A percentile compares a stretch with the other conserved stretches of the same genome.
Conservation (phyloP, 2,329 filamentous ascomycete genomes). For the Alternaria ethzedia region DNA sequence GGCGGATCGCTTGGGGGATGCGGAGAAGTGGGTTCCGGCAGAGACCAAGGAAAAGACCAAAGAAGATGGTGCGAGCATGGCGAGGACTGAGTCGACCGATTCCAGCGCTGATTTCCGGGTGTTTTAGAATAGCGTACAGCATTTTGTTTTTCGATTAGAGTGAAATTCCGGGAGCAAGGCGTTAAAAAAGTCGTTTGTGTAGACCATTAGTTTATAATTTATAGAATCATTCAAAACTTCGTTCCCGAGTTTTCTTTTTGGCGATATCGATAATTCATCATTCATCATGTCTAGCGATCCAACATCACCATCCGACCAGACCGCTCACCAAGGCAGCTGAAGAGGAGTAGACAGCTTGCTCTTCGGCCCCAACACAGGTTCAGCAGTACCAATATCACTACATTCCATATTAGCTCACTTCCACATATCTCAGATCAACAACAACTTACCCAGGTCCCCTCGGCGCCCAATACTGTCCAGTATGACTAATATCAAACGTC, state of each 20-base stretch:
- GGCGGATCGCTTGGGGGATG: slow-evolving; percentile 36
- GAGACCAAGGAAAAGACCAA: not conserved
- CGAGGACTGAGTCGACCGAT: not conserved
- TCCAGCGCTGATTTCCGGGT: not conserved
- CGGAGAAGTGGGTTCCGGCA: slow-evolving; percentile 28
- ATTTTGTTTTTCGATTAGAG: not conserved
- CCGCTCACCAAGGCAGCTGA: slow-evolving; percentile 69
- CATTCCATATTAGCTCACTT: slow-evolving; percentile 10
- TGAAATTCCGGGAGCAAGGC: not conserved
- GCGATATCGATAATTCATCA: not conserved
- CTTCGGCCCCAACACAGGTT: slow-evolving; percentile 64
- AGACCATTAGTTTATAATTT: not conserved
- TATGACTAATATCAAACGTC: slow-evolving; percentile 68
- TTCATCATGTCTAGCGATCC: not conserved
- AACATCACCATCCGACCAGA: not conserved
- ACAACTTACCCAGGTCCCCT: slow-evolving; percentile 66
- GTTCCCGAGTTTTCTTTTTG: not conserved
- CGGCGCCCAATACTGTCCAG: slow-evolving; percentile 76
- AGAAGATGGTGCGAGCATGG: slow-evolving; percentile 5
- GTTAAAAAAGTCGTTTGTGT: not conserved
- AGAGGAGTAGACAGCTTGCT: slow-evolving; percentile 66
- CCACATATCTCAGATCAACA: not conserved
- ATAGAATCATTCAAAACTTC: not conserved
- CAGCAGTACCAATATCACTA: slow-evolving; percentile 74
- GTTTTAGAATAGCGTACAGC: not conserved